These are phyloP conservation scores for Daldinia sp. DNA, from an alignment of 2,329 filamentous ascomycete species.

Conservation along the genomic window DNA sequence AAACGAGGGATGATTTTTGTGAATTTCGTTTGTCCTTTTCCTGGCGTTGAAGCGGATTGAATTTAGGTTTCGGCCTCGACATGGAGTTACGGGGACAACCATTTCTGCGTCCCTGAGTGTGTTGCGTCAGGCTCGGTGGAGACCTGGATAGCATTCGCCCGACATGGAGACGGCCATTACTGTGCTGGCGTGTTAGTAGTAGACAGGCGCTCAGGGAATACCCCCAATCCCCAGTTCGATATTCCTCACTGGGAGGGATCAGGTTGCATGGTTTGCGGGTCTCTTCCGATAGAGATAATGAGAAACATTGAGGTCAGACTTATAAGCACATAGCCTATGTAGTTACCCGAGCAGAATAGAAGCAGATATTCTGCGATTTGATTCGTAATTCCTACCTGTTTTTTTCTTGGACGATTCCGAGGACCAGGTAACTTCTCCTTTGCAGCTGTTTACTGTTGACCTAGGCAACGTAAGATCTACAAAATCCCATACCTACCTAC, in stretches of 20 bases:
- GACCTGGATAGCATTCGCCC: conserved; percentile 14
- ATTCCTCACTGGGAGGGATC: background rate
- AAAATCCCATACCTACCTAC: background rate
- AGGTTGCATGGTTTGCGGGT: conserved; percentile 11
- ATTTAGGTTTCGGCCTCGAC: conserved; percentile 29
- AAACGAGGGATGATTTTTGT: conserved; percentile 29
- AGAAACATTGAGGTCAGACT: conserved; percentile 6
- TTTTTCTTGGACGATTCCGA: background rate
- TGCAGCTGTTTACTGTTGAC: background rate
- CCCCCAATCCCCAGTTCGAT: conserved; percentile 9
- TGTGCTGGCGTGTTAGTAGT: background rate
- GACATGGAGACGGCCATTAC: background rate
- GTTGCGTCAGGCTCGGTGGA: conserved; percentile 3
- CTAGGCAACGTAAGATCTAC: background rate
- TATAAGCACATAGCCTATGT: conserved; percentile 8
- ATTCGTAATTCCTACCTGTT: background rate
- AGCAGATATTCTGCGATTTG: conserved; percentile 11
- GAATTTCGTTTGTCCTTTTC: conserved; percentile 23
- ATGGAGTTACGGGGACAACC: conserved; percentile 34
- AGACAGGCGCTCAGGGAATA: conserved; percentile 10
- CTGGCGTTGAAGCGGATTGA: conserved; percentile 34
- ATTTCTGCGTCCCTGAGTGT: conserved; percentile 5
- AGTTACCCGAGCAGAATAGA: conserved; percentile 10
- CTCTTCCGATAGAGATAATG: conserved; percentile 13
- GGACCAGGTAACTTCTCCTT: background rate